Percentiles rank a stretch among this genome's conserved stretches.
Conservation (phyloP, 2,329 filamentous ascomycete genomes). For the Neonectria punicea region DNA sequence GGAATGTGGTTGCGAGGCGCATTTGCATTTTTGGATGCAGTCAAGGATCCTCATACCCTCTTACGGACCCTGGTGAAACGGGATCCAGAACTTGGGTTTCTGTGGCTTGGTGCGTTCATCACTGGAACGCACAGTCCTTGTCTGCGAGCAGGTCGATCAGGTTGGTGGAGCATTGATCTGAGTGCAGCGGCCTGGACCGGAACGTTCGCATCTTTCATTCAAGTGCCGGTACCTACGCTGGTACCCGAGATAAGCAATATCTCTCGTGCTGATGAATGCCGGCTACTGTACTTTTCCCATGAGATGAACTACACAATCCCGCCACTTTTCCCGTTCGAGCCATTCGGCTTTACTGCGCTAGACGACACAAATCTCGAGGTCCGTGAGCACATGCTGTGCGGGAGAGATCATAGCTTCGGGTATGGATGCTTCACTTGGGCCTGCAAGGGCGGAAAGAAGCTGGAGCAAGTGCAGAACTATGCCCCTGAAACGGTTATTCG, state of each 20-base stretch:
- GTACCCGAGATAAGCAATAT: neutral
- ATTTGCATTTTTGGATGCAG: constrained; percentile 27
- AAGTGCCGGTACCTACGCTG: constrained; percentile 6
- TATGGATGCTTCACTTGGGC: constrained; percentile 20
- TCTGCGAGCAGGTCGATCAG: constrained; percentile 20
- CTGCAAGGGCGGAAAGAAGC: constrained; percentile 8
- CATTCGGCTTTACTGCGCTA: constrained; percentile 29
- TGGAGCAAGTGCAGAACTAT: neutral
- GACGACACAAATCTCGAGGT: constrained; percentile 33
- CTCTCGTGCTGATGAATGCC: constrained; percentile 35
- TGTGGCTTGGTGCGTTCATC: constrained; percentile 38
- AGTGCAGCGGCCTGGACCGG: constrained; percentile 30
- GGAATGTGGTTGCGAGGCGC: constrained; percentile 35
- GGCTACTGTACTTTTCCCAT: constrained; percentile 31
- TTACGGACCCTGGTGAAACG: constrained; percentile 26
- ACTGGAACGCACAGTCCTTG: constrained; percentile 13
- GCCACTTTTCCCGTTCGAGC: constrained; percentile 30
- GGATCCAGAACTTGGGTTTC: constrained; percentile 29
- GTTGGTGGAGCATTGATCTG: constrained; percentile 31
- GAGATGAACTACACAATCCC: constrained; percentile 17
- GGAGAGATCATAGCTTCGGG: constrained; percentile 8
- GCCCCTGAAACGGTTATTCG: neutral
- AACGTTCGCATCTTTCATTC: constrained; percentile 29
- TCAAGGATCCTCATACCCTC: constrained; percentile 20
- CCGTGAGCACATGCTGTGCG: constrained; percentile 25